Base-by-base conservation (phyloP, 345 rosid species). In the Theobroma cacao region DNA sequence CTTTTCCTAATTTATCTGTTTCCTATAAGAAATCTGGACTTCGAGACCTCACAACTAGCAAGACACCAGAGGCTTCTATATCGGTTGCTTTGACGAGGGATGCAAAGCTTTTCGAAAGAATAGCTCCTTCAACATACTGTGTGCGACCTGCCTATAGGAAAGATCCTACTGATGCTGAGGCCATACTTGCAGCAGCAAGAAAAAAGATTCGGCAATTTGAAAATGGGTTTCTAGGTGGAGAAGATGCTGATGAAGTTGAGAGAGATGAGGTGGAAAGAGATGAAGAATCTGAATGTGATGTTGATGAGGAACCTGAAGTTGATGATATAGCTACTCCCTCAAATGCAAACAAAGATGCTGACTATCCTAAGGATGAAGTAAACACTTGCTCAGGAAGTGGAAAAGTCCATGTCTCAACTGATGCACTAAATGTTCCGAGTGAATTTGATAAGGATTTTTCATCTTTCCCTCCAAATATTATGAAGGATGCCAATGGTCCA, bases 11-110 rank as follows among this genome's bases (percentile, higher is more conserved):
- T 60, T 69, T 78, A 33, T 58, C 52, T 50, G 15, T 73, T 78
- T 78, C 59, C 22, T 70, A 43, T 15, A 10, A 97, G 99, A 94
- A 91, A 94, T 97, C 99, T 80, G 99, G 98, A 76, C 97, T 97
- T 60, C 91, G 99, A 71, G 98, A 97, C 87, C 87, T 97, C 75
- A 86, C 91, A 77, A 97, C 98, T 34, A 97, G 99, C 92, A 97
- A 89, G 92, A 97, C 98, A 15, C 99, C 99, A 11, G 99, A 97
- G 89, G 99, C 99, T 72, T 97, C 99, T 50, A 97, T 97, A 75
- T 97, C 99, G 64, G 99, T 97, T 83, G 99, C 99, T 45, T 83
- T 97, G 87, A 97, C 99, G 17, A 94, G 99, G 90, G 99, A 97
- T 86, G 88, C 91, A 80, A 97, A 97, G 83, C 99, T 97, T 84